These are phyloP conservation scores for Trichaptum fuscoviolaceum DNA, from an alignment of 768 basidiomycete species.

Conservation along the genomic window DNA sequence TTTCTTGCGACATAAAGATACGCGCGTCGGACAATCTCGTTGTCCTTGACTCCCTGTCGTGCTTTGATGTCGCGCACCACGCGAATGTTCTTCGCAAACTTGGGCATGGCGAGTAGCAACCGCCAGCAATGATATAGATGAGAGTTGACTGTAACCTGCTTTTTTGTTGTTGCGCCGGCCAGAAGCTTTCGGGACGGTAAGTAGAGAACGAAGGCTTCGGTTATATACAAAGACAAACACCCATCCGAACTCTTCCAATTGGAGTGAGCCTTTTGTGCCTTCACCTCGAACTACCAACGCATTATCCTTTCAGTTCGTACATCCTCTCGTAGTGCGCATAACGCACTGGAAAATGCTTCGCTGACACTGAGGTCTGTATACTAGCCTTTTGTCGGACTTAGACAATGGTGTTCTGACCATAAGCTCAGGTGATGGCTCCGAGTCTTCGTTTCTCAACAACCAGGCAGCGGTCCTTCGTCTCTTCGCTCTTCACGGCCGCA, in stretches of 20 bases:
- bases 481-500: conserved; percentile 75
- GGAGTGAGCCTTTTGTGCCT: neutral
- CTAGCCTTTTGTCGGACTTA: neutral
- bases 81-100: conserved; percentile 29
- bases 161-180: neutral
- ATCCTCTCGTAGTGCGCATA: neutral
- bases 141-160: neutral
- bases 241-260: neutral
- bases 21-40: conserved; percentile 81
- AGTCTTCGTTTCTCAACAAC: conserved; percentile 17
- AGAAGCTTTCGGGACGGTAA: neutral
- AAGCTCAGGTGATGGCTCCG: conserved; percentile 12
- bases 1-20: conserved; percentile 94
- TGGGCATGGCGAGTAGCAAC: conserved; percentile 21
- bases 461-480: conserved; percentile 55
- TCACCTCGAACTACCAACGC: neutral
- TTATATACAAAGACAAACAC: neutral
- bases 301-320: neutral
- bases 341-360: neutral
- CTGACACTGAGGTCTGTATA: neutral
- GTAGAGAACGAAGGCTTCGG: neutral
- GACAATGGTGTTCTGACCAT: neutral
- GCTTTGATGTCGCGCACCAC: conserved; percentile 78
- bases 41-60: conserved; percentile 60
- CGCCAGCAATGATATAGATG: neutral